A percentile compares a stretch with the other conserved stretches of the same genome.
These are phyloP conservation scores for Conringia planisiliqua DNA, from an alignment of 345 rosid genomes.

Conservation along the genomic window DNA sequence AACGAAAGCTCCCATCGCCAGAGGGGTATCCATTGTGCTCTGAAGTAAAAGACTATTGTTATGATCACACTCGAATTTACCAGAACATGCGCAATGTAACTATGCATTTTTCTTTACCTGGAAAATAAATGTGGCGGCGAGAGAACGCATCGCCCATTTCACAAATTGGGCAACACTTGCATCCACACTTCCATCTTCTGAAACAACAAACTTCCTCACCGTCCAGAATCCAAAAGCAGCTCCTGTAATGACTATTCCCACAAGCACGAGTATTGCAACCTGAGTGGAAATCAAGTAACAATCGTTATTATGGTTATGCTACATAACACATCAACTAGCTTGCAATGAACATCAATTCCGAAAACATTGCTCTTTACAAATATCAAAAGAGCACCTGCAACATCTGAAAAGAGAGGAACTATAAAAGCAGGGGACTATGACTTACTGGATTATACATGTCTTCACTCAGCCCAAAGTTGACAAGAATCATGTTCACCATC, in stretches of 20 bases:
- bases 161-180: slow-evolving; percentile 78
- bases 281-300: slow-evolving; percentile 28
- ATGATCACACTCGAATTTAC: not conserved
- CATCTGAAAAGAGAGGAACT: not conserved
- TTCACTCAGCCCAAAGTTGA: slow-evolving; percentile 75
- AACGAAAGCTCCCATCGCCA: slow-evolving; percentile 48
- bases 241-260: slow-evolving; percentile 72
- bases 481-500: slow-evolving; percentile 73
- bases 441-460: slow-evolving; percentile 95
- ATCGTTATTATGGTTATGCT: not conserved
- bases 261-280: slow-evolving; percentile 63
- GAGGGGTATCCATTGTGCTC: slow-evolving; percentile 67
- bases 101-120: slow-evolving; percentile 43
- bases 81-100: not conserved
- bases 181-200: slow-evolving; percentile 79
- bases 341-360: not conserved
- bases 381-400: not conserved
- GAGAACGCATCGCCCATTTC: slow-evolving; percentile 83
- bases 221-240: slow-evolving; percentile 96
- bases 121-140: slow-evolving; percentile 67
- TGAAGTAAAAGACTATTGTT: slow-evolving; percentile 28
- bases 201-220: slow-evolving; percentile 76
- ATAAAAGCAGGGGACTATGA: slow-evolving; percentile 8
- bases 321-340: not conserved
- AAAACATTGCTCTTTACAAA: not conserved